phyloP scores from a whole-genome alignment of 164 flowering plant genomes.

The Magnolia kwangsiensis region DNA sequence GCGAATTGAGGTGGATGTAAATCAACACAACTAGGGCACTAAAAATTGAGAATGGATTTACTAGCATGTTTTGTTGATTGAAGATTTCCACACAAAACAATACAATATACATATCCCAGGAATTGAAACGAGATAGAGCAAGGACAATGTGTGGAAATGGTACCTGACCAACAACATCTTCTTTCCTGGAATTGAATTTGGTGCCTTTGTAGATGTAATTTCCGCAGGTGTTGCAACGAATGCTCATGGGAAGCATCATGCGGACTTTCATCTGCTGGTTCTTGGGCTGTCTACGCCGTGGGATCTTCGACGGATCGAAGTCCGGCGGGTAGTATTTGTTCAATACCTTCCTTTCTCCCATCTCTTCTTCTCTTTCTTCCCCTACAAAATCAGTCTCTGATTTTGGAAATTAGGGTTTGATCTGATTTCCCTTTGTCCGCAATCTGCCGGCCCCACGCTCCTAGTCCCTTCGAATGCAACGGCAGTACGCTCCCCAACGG shows the following conservation, averaged over 20 bases:
- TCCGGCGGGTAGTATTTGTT: conserved; percentile 98
- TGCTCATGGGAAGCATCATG: conserved; percentile 97
- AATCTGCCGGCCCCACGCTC: background rate
- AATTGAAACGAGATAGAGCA: background rate
- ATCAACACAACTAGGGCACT: background rate
- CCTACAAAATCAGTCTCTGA: background rate
- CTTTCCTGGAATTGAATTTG: conserved; percentile 88
- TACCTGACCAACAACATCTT: conserved; percentile 85
- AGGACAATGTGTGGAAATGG: background rate
- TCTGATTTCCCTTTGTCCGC: background rate
- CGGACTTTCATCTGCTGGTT: conserved; percentile 90
- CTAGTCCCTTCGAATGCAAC: too few relatives aligned
- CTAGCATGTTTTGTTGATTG: background rate
- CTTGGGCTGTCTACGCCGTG: conserved; percentile 60
- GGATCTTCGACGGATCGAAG: conserved; percentile 87
- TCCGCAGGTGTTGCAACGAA: conserved; percentile 78
- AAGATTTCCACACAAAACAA: background rate
- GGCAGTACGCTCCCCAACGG: too few relatives aligned
- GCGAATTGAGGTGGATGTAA: background rate
- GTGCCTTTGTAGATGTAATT: conserved; percentile 90
- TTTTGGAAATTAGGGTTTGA: background rate
- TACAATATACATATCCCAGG: background rate
- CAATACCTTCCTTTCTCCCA: conserved; percentile 88
- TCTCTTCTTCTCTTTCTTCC: conserved; percentile 15
- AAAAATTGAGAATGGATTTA: too few relatives aligned